Conservation (phyloP, 2,329 filamentous ascomycete species). For the Alternaria solani region DNA sequence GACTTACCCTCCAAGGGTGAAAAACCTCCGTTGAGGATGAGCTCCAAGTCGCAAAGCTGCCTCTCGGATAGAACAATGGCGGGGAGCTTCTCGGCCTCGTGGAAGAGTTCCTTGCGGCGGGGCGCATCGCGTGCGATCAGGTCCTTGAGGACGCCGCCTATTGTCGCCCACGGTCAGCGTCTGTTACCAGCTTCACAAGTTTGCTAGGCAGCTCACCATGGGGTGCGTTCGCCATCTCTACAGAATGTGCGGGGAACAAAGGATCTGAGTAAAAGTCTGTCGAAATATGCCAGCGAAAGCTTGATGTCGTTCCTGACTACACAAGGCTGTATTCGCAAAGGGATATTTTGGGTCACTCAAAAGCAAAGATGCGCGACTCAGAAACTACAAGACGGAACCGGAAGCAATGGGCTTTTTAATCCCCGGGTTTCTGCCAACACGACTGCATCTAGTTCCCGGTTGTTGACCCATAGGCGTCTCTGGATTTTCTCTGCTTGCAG, state of each 20-base stretch:
- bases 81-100: slow-evolving; percentile 86
- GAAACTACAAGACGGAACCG: slow-evolving; percentile 9
- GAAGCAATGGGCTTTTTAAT: slow-evolving; percentile 22
- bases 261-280: background rate
- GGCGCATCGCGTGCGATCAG: slow-evolving; percentile 91
- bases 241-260: background rate
- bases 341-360: slow-evolving; percentile 7
- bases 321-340: slow-evolving; percentile 2
- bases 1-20: slow-evolving; percentile 91
- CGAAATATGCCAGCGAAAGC: slow-evolving; percentile 4
- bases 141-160: slow-evolving; percentile 95
- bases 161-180: slow-evolving; percentile 25
- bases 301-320: slow-evolving; percentile 5
- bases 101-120: slow-evolving; percentile 77
- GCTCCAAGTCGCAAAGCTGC: slow-evolving; percentile 95
- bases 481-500: slow-evolving; percentile 24
- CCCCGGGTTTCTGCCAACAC: slow-evolving; percentile 9
- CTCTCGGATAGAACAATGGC: slow-evolving; percentile 87
- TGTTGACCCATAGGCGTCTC: slow-evolving; percentile 19
- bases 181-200: background rate
- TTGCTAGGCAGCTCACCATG: slow-evolving; percentile 52
- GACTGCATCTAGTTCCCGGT: slow-evolving; percentile 5
- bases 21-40: slow-evolving; percentile 97
- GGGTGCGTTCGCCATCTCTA: slow-evolving; percentile 60
- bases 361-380: slow-evolving; percentile 14